A percentile compares a stretch with the other conserved stretches of the same genome.
phyloP scores from a whole-genome alignment of 2,329 filamentous ascomycete species.

The Teratosphaeria viscida region DNA sequence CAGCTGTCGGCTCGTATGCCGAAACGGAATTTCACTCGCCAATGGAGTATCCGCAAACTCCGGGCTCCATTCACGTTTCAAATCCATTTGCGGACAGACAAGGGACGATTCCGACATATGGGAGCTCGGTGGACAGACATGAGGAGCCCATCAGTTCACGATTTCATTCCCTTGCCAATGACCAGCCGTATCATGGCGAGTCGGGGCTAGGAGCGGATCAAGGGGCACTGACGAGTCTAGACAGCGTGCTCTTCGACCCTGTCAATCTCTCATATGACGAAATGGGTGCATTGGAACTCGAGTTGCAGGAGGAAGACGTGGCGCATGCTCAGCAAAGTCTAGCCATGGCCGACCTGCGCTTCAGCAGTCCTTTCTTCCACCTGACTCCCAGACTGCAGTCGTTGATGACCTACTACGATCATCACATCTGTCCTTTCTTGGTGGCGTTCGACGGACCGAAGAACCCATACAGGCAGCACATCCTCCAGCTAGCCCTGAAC shows the following conservation, averaged over 20 bases:
- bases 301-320: constrained; percentile 10
- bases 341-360: constrained; percentile 20
- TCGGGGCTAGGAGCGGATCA: not conserved
- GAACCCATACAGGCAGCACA: constrained; percentile 78
- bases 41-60: constrained; percentile 37
- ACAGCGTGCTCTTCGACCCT: constrained; percentile 30
- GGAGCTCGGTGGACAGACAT: constrained; percentile 5
- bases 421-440: constrained; percentile 82
- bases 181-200: not conserved
- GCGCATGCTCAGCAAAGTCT: constrained; percentile 14
- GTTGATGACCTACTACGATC: constrained; percentile 88
- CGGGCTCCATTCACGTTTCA: constrained; percentile 32
- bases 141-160: constrained; percentile 7
- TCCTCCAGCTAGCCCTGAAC: constrained; percentile 64
- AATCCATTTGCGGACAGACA: constrained; percentile 13
- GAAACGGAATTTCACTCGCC: constrained; percentile 40
- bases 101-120: not conserved
- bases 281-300: constrained; percentile 9
- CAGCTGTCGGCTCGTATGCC: constrained; percentile 37
- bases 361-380: constrained; percentile 36
- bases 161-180: not conserved
- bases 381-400: constrained; percentile 71
- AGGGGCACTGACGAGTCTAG: constrained; percentile 8
- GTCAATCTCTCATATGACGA: constrained; percentile 14
- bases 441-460: constrained; percentile 78